A percentile compares a stretch with the other conserved stretches of the same genome.
Conservation (phyloP, 306 rosid species). For the Erythrophleum fordii region DNA sequence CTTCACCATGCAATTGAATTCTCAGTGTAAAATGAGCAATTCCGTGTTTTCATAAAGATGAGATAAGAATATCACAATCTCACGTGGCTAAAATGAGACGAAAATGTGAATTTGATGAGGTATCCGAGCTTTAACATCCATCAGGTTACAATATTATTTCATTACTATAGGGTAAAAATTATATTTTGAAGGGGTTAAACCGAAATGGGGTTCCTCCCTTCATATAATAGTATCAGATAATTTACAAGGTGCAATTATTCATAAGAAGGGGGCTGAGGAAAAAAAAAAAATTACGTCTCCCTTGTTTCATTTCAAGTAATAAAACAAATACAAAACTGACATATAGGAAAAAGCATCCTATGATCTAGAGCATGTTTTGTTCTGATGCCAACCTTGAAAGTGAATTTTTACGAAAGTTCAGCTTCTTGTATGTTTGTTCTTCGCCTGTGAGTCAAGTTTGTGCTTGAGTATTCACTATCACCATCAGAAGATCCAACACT, state of each 20-base stretch:
- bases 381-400: constrained; percentile 15
- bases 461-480: constrained; percentile 52
- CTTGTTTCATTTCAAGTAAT: not conserved
- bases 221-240: constrained; percentile 19
- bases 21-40: too few relatives aligned
- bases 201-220: constrained; percentile 48
- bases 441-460: constrained; percentile 62
- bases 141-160: constrained; percentile 2
- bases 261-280: not conserved
- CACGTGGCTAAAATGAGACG: too few relatives aligned
- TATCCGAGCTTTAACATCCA: not conserved
- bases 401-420: constrained; percentile 46
- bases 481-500: constrained; percentile 53
- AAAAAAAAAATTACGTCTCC: not conserved
- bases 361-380: constrained; percentile 19
- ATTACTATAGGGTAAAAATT: not conserved
- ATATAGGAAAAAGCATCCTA: constrained; percentile 18
- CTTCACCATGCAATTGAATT: too few relatives aligned
- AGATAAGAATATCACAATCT: too few relatives aligned
- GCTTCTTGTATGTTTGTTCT: constrained; percentile 50
- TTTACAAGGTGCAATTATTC: constrained; percentile 7
- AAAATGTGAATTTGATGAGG: not conserved
- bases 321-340: constrained; percentile 44
- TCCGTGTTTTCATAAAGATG: too few relatives aligned
- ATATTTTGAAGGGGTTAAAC: constrained; percentile 34